phyloP scores from a whole-genome alignment of 2,329 filamentous ascomycete genomes.

The Fusarium pseudoanthophilum region DNA sequence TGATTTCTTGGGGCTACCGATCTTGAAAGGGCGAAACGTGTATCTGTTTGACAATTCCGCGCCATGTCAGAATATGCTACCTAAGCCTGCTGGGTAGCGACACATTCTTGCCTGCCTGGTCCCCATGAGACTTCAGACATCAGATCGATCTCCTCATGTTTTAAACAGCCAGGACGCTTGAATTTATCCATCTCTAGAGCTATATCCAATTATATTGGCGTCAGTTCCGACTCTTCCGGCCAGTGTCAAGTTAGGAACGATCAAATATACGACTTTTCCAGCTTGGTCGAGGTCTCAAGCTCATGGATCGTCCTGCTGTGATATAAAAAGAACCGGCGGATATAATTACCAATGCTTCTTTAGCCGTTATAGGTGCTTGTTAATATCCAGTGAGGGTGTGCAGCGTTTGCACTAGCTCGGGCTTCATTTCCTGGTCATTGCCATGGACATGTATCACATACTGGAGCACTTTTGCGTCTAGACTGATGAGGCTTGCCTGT shows the following conservation, averaged over 20 bases:
- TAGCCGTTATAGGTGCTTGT: slow-evolving; percentile 9
- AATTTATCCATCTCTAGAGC: background rate
- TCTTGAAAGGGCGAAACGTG: background rate
- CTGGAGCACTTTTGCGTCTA: background rate
- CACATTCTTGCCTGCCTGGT: background rate
- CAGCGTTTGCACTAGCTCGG: background rate
- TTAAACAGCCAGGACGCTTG: background rate
- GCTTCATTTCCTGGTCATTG: background rate
- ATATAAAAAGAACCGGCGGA: background rate
- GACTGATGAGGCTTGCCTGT: background rate
- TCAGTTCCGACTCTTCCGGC: slow-evolving; percentile 31
- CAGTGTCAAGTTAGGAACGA: background rate
- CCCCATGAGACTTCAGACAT: background rate
- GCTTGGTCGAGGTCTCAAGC: background rate
- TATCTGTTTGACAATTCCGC: background rate
- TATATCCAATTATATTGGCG: slow-evolving; percentile 8
- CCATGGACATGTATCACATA: background rate
- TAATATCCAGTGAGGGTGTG: slow-evolving; percentile 15
- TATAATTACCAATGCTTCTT: background rate
- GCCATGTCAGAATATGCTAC: background rate
- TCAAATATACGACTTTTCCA: background rate
- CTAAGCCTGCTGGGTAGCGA: background rate
- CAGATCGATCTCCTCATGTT: background rate
- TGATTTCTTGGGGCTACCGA: background rate
- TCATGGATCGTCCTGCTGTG: background rate